Evolutionary conservation across 1,284 basidiomycete genomes (phyloP).

Genomic region (Sanguinoderma infundibulare): DNA sequence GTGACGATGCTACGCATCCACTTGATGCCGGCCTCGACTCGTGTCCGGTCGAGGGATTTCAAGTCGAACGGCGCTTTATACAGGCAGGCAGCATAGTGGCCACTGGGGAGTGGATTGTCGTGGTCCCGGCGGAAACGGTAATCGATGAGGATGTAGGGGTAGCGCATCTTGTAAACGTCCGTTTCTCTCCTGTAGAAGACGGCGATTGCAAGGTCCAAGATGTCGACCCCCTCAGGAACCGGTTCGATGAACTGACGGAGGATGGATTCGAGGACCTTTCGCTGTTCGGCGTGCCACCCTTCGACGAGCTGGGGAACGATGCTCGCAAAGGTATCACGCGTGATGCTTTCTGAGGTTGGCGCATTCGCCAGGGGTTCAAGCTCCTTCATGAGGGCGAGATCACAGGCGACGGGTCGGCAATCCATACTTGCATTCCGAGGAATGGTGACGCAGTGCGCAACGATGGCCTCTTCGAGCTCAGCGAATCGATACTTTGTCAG

Average conservation of each 20-base stretch:
- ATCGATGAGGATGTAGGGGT: constrained; percentile 2
- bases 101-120: background rate
- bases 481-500: background rate
- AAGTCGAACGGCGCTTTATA: background rate
- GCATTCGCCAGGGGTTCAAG: background rate
- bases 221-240: background rate
- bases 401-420: constrained; percentile 4
- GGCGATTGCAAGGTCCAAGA: constrained; percentile 9
- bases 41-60: background rate
- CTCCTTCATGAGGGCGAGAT: constrained; percentile 4
- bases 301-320: background rate
- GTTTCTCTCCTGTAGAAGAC: background rate
- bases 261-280: background rate
- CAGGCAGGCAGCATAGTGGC: background rate
- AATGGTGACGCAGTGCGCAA: background rate
- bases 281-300: background rate
- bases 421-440: constrained; percentile 7
- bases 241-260: background rate
- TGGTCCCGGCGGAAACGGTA: background rate
- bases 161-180: background rate
- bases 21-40: background rate
- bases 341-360: constrained; percentile 4
- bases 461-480: constrained; percentile 8
- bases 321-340: background rate
- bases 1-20: background rate